Evolutionary conservation across 805 yeast genomes (phyloP), one percentile per base, ranked within the genome.

Genomic region (Osmozyma mogii): DNA sequence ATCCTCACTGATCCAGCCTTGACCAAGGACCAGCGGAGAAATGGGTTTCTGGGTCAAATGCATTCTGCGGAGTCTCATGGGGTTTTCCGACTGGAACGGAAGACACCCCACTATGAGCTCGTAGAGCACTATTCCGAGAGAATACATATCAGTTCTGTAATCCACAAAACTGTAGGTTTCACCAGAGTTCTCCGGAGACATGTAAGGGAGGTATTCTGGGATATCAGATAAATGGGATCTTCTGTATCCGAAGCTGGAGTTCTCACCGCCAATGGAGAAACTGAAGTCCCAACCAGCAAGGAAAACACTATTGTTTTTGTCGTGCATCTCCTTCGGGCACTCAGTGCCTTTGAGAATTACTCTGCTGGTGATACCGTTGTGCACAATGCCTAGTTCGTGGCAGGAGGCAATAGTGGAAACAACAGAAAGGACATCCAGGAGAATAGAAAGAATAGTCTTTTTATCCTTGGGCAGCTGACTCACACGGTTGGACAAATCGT

Each of bases 111-210:
- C 56, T 9, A 70, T 32, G n/a, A 67, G 33, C 30, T 70, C 72
- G 36, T 71, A 70, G 12, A 71, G 34, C 6, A 70, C 60, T n/a
- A 70, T 56, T 21, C 77, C 77, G 7, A 68, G 29, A 17, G 70
- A 56, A 44, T 70, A 71, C 27, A 68, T 53, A 42, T 71, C 76
- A 0, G 75, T 56, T 27, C 71, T 50, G 40, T 49, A 60, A 36
- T 70, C 74, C 13, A 65, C 68, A 4, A 56, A 45, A 9, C 56
- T 44, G 17, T 50, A 50, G 8, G 44, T 35, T 16, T 58, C 60
- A 1, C 70, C 65, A 15, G 68, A 58, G 5, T 62, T 55, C 43
- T 71, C 77, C 1, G 77, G 77, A 1, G 75, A 63, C 37, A 68
- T 59, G 38, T 61, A 71, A 1, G 72, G 70, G 13, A 69, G 43